Base-by-base conservation (phyloP, 192 early-diverging fungal species). In the Coemansia sp. region DNA sequence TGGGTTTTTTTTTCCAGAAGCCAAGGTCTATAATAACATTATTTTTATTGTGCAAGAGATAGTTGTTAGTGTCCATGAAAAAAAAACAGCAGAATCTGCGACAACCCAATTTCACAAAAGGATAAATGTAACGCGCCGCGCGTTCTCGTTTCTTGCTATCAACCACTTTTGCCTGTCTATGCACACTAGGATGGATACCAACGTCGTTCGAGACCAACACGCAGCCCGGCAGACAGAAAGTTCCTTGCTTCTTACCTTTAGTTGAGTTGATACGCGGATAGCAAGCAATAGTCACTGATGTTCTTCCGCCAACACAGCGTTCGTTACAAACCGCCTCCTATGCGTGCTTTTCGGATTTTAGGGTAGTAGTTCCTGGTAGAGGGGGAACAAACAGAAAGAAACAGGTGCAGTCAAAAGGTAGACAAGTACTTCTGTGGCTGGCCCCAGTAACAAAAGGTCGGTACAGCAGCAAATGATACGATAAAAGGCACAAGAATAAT, bases 351-450 rank as follows among this genome's bases (percentile, higher is more conserved):
- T 48, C 45, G 14, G n/a, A 17, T 17, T 48, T 8, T 22, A 45
- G 41, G 25, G 5, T 20, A 17, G 15, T 48, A 8, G 45, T 23
- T 45, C 59, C 13, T 36, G 57, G 32, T 25, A 29, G 54, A 5
- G 38, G 11, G 38, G 11, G 54, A 4, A 35, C 54, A 56, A 34
- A 13, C 33, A 59, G 19, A 59, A 40, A 52, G 23, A 4, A 9
- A 22, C 49, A 52, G 49, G 15, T 52, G 49, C 49, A 52, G 49
- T 52, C 3, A 25, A 10, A 52, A 52, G 49, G 22, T 52, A 52
- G 23, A 52, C 49, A 52, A 52, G 49, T 32, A 19, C 55, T 25
- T 57, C 35, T 57, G 55, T 57, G 55, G 55, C 55, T 57, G 55
- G 10, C 19, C 35, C n/a, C 33, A 57, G 55, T 32, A 11, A 54